Base-by-base conservation (phyloP, 306 rosid genomes). In the Cicer arietinum region DNA sequence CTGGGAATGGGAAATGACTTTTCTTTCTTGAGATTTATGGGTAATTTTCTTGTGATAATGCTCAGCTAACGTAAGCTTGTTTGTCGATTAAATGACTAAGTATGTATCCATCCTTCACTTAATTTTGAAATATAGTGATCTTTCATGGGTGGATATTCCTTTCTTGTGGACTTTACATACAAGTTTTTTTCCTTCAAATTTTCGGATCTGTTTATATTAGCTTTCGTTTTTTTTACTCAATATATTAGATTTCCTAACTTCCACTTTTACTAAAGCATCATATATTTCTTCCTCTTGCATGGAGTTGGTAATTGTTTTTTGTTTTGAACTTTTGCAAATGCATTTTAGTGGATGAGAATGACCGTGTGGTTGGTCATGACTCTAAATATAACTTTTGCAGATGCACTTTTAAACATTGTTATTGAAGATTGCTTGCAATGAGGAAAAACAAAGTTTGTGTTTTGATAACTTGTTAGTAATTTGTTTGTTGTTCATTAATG, bases 261-360 rank as follows among this genome's bases (percentile, higher is more conserved):
- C 57, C 40, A 10, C 16, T 22, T 65, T 11, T 53, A 67, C 58
- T 67, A 8, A 14, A 30, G 25, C 59, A 45, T 53, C 45, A 52
- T 76, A 43, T 35, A 42, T 75, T 74, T 77, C 63, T 43, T 48
- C 72, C 53, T 57, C 70, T 18, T 73, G 65, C 69, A 16, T 64
- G 10, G 70, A 73, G 40, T 66, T 74, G 56, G 60, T 75, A 35
- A 65, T 54, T 52, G 48, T 37, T 77, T 74, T 20, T 50, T 57
- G 17, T 43, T 61, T 73, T 70, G 59, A 75, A 79, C 59, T 84
- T 46, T 67, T 76, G 30, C 91, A 95, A 98, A 77, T 95, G 99
- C 80, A 95, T 95, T 86, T 86, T 95, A 39, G 99, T 95, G 82
- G 98, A 95, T 78, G 98, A 90, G 96, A 92, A 86, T n/a, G 99